A percentile compares a stretch with the other conserved stretches of the same genome.
These are phyloP conservation scores for Fusarium longipes DNA, from an alignment of 2,329 filamentous ascomycete genomes.

Conservation along the genomic window DNA sequence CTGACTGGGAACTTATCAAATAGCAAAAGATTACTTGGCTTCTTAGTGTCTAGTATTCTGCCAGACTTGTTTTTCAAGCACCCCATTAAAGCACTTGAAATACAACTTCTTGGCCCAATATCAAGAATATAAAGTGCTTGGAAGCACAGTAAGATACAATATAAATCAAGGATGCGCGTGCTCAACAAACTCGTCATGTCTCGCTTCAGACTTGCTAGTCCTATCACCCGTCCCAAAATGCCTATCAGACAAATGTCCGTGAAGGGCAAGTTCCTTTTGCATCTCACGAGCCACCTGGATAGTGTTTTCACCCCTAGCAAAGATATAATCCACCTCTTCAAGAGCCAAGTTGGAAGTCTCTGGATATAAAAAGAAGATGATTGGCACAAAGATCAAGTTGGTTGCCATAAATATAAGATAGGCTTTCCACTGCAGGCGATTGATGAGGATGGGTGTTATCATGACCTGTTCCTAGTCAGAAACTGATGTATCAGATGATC, in stretches of 20 bases:
- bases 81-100: no score
- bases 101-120: no score
- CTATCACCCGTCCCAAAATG: background rate
- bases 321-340: slow-evolving; percentile 21
- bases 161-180: background rate
- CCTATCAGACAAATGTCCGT: background rate
- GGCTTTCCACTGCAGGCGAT: slow-evolving; percentile 15
- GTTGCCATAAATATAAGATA: slow-evolving; percentile 25
- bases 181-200: background rate
- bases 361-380: slow-evolving; percentile 1
- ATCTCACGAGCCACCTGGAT: slow-evolving; percentile 7
- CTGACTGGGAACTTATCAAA: no score
- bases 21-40: no score
- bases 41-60: no score
- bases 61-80: no score
- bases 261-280: slow-evolving; percentile 16
- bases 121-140: no score
- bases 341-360: slow-evolving; percentile 16
- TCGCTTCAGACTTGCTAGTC: background rate
- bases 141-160: no score
- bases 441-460: slow-evolving; percentile 57
- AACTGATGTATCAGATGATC: slow-evolving; percentile 17
- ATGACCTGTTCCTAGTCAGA: slow-evolving; percentile 51
- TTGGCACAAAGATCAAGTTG: slow-evolving; percentile 4
- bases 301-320: slow-evolving; percentile 10